Evolutionary conservation across 768 basidiomycete species (phyloP).

Genomic region (Auricularia sp.): DNA sequence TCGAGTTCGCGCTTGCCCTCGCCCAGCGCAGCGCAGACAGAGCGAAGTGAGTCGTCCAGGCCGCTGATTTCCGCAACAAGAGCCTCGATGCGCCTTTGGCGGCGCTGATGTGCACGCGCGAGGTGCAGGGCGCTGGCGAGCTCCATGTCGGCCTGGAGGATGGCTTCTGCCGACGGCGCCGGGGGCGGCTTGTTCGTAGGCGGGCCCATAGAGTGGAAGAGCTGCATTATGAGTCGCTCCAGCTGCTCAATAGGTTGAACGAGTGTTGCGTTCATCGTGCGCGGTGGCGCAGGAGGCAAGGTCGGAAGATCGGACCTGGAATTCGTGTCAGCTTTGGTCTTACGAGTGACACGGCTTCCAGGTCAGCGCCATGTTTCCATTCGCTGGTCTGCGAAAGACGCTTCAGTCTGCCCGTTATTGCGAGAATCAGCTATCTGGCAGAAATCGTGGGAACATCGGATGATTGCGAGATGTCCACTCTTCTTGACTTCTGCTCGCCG

Average conservation of each 20-base stretch:
- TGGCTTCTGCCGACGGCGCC: slow-evolving; percentile 45
- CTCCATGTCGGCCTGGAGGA: slow-evolving; percentile 52
- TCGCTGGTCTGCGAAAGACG: no score
- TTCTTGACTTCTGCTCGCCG: no score
- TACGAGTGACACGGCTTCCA: no score
- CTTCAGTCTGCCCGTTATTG: no score
- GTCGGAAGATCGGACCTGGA: no score
- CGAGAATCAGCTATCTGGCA: no score
- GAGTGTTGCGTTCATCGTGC: slow-evolving; percentile 50
- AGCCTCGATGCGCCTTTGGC: slow-evolving; percentile 63
- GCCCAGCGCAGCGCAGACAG: slow-evolving; percentile 55
- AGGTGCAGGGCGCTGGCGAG: slow-evolving; percentile 58
- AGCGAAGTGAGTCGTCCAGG: slow-evolving; percentile 58
- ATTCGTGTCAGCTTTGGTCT: no score
- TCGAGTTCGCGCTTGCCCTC: slow-evolving; percentile 61
- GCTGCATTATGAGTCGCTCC: slow-evolving; percentile 51
- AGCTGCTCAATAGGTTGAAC: slow-evolving; percentile 53
- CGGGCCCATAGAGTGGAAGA: slow-evolving; percentile 68
- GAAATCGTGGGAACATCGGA: no score
- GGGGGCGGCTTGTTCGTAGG: slow-evolving; percentile 53
- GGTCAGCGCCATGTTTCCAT: no score
- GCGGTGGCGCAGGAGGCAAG: no score
- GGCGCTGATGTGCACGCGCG: slow-evolving; percentile 62
- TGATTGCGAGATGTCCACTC: no score
- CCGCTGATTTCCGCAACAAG: slow-evolving; percentile 62